phyloP scores from a whole-genome alignment of 495 filamentous ascomycete species.

The Lentithecium fluviatile region DNA sequence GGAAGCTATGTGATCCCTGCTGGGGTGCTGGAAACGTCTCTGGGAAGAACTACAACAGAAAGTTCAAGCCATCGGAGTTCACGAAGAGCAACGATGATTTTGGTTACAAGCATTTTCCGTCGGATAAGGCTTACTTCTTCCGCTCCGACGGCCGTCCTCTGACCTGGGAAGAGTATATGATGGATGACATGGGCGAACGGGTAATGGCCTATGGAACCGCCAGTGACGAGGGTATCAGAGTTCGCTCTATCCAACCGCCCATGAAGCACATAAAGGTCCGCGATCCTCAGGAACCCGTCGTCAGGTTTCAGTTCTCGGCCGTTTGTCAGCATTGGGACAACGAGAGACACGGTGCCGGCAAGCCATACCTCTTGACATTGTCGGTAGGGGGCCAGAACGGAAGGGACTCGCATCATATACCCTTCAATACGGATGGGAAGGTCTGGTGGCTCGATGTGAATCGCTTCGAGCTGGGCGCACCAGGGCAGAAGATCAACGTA shows the following conservation, averaged over 20 bases:
- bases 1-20: slow-evolving; percentile 89
- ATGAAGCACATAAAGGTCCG: slow-evolving; percentile 57
- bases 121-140: slow-evolving; percentile 65
- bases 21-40: slow-evolving; percentile 78
- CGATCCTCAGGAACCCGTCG: slow-evolving; percentile 47
- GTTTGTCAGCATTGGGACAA: slow-evolving; percentile 78
- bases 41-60: slow-evolving; percentile 58
- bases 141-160: slow-evolving; percentile 57
- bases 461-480: slow-evolving; percentile 61
- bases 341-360: slow-evolving; percentile 59
- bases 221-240: slow-evolving; percentile 62
- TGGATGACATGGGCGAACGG: slow-evolving; percentile 52
- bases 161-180: slow-evolving; percentile 77
- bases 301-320: slow-evolving; percentile 75
- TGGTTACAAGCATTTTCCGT: slow-evolving; percentile 74
- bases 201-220: slow-evolving; percentile 52
- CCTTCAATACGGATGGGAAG: slow-evolving; percentile 64
- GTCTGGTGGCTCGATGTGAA: slow-evolving; percentile 75
- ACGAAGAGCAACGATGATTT: slow-evolving; percentile 81
- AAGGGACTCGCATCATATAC: slow-evolving; percentile 61
- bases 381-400: slow-evolving; percentile 66
- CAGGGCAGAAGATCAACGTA: slow-evolving; percentile 64
- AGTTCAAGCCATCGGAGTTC: slow-evolving; percentile 71
- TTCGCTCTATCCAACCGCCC: slow-evolving; percentile 59
- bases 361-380: slow-evolving; percentile 65